Evolutionary conservation across 305 asterid species (phyloP).

Genomic region (Nicotiana rustica): DNA sequence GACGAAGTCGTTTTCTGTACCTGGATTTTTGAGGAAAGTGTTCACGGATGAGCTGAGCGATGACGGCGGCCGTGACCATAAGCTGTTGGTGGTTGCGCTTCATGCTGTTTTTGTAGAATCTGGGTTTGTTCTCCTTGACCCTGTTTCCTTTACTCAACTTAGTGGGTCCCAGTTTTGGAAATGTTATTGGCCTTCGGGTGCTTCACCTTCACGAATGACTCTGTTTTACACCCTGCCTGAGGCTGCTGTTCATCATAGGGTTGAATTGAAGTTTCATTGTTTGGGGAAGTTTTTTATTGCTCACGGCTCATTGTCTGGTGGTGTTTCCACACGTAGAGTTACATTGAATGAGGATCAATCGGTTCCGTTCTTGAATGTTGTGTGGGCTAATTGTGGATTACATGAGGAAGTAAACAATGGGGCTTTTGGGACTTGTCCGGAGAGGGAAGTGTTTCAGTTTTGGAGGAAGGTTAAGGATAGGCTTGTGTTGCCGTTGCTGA

Average conservation of each 20-base stretch:
- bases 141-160: conserved; percentile 41
- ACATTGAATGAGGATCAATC: conserved; percentile 62
- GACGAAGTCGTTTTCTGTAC: conserved; percentile 66
- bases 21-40: conserved; percentile 86
- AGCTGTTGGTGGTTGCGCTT: conserved; percentile 67
- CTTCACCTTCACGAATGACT: conserved; percentile 46
- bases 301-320: conserved; percentile 60
- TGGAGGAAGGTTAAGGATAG: conserved; percentile 84
- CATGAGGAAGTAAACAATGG: conserved; percentile 36
- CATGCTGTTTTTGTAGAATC: conserved; percentile 85
- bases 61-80: conserved; percentile 59
- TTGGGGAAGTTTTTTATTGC: conserved; percentile 64
- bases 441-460: conserved; percentile 71
- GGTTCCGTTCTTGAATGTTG: conserved; percentile 72
- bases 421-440: conserved; percentile 44
- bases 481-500: conserved; percentile 81
- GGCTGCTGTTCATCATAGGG: conserved; percentile 37
- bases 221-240: conserved; percentile 73
- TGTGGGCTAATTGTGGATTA: conserved; percentile 78
- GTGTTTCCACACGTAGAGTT: conserved; percentile 43
- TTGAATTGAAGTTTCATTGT: conserved; percentile 67
- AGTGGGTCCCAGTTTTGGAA: conserved; percentile 46
- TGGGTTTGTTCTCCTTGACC: conserved; percentile 73
- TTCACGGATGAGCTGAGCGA: conserved; percentile 65
- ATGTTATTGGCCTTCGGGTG: conserved; percentile 50